These are phyloP conservation scores for Schwanniomyces occidentalis DNA, from an alignment of 805 yeast genomes.

Conservation along the genomic window DNA sequence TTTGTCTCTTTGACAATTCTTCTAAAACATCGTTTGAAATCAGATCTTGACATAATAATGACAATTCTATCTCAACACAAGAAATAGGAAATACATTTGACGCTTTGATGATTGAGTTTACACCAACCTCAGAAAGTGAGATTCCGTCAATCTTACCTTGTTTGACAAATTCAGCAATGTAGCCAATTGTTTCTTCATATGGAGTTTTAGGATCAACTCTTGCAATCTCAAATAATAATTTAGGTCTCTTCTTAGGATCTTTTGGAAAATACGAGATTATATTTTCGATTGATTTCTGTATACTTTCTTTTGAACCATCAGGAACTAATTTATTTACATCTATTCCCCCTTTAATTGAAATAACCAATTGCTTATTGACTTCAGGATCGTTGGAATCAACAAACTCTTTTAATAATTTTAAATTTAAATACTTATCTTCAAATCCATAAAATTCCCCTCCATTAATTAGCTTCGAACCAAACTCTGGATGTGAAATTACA, in stretches of 20 bases:
- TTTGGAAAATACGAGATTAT: conserved; percentile 30
- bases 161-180: conserved; percentile 58
- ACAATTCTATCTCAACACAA: conserved; percentile 77
- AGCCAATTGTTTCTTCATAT: conserved; percentile 57
- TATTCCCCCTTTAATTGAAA: conserved; percentile 70
- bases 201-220: conserved; percentile 62
- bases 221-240: conserved; percentile 63
- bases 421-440: conserved; percentile 47
- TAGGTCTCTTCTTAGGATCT: conserved; percentile 31
- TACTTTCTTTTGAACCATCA: conserved; percentile 48
- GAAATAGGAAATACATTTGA: conserved; percentile 55
- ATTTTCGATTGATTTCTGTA: conserved; percentile 49
- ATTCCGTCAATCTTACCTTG: conserved; percentile 67
- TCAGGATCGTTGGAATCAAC: conserved; percentile 53
- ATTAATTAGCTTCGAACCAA: conserved; percentile 57
- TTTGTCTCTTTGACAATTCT: conserved; percentile 53
- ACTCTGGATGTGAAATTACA: conserved; percentile 43
- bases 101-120: conserved; percentile 61
- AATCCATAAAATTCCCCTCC: conserved; percentile 80
- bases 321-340: conserved; percentile 43
- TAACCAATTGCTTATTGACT: conserved; percentile 48
- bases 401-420: conserved; percentile 58
- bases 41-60: conserved; percentile 66
- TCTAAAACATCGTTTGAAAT: conserved; percentile 62
- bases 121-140: conserved; percentile 73